Evolutionary conservation across 2,329 filamentous ascomycete species (phyloP).

Genomic region (Scorias spongiosa): DNA sequence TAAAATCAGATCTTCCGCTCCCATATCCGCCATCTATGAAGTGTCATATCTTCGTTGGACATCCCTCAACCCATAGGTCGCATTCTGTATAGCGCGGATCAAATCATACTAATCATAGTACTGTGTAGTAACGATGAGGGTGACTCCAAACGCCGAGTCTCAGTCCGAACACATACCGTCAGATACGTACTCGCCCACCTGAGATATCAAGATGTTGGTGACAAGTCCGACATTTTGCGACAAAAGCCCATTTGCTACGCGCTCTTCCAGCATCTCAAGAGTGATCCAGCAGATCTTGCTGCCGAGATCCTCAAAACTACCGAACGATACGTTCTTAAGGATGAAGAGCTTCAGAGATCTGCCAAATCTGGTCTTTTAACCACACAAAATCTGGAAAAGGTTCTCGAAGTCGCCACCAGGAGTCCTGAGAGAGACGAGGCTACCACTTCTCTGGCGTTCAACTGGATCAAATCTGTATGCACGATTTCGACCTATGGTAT

Average conservation of each 20-base stretch:
- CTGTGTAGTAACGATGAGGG: slow-evolving; percentile 38
- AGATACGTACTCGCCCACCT: slow-evolving; percentile 67
- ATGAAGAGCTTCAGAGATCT: slow-evolving; percentile 56
- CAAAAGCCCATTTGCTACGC: slow-evolving; percentile 54
- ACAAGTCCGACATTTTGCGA: slow-evolving; percentile 68
- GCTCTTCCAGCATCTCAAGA: slow-evolving; percentile 61
- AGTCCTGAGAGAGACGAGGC: slow-evolving; percentile 27
- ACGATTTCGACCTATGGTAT: slow-evolving; percentile 60
- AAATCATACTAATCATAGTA: not conserved
- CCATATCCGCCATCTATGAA: not conserved
- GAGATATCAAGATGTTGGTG: slow-evolving; percentile 59
- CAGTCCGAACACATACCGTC: slow-evolving; percentile 68
- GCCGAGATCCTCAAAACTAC: slow-evolving; percentile 59
- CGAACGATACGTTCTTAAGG: slow-evolving; percentile 55
- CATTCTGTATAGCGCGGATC: not conserved
- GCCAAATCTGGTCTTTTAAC: slow-evolving; percentile 42
- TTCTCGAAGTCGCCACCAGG: slow-evolving; percentile 43
- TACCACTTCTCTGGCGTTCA: slow-evolving; percentile 56
- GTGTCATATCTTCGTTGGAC: not conserved
- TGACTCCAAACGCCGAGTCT: slow-evolving; percentile 50
- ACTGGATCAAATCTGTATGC: slow-evolving; percentile 61
- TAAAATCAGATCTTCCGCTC: slow-evolving; percentile 10
- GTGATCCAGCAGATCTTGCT: slow-evolving; percentile 62
- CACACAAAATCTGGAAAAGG: slow-evolving; percentile 23
- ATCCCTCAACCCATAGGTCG: not conserved